phyloP scores from a whole-genome alignment of 1,284 basidiomycete species.

The Athelia psychrophila region DNA sequence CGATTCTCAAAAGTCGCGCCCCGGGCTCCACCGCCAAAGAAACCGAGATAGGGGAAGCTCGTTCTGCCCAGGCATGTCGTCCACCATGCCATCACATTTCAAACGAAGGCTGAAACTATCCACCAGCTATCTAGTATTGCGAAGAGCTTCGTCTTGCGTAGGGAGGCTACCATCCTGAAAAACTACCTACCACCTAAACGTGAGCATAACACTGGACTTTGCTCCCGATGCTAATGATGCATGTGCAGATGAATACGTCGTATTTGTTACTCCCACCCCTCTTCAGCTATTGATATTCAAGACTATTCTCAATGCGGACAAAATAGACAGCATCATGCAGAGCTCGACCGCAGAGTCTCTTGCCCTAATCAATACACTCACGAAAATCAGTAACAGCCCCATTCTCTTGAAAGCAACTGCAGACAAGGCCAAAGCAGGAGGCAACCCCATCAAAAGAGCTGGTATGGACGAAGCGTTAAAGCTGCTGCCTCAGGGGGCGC shows the following conservation, averaged over 20 bases:
- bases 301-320: slow-evolving; percentile 69
- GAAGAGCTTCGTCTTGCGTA: slow-evolving; percentile 86
- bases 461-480: slow-evolving; percentile 61
- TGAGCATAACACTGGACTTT: slow-evolving; percentile 33
- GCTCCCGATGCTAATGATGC: slow-evolving; percentile 7
- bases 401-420: slow-evolving; percentile 76
- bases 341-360: slow-evolving; percentile 77
- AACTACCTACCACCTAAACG: slow-evolving; percentile 91
- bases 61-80: slow-evolving; percentile 61
- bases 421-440: slow-evolving; percentile 50
- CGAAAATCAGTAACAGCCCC: slow-evolving; percentile 94
- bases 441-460: slow-evolving; percentile 40
- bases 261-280: slow-evolving; percentile 83
- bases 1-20: slow-evolving; percentile 86
- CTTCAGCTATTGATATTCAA: slow-evolving; percentile 83
- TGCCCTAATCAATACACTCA: slow-evolving; percentile 78
- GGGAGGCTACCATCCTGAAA: slow-evolving; percentile 80
- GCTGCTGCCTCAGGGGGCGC: slow-evolving; percentile 62
- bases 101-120: background rate
- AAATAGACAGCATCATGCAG: slow-evolving; percentile 61
- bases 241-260: slow-evolving; percentile 83
- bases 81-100: background rate
- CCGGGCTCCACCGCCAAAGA: slow-evolving; percentile 74
- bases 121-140: slow-evolving; percentile 73
- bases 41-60: slow-evolving; percentile 71